A percentile compares a stretch with the other conserved stretches of the same genome.
Evolutionary conservation across 1,284 basidiomycete species (phyloP).

Genomic region (Ustilago nuda): DNA sequence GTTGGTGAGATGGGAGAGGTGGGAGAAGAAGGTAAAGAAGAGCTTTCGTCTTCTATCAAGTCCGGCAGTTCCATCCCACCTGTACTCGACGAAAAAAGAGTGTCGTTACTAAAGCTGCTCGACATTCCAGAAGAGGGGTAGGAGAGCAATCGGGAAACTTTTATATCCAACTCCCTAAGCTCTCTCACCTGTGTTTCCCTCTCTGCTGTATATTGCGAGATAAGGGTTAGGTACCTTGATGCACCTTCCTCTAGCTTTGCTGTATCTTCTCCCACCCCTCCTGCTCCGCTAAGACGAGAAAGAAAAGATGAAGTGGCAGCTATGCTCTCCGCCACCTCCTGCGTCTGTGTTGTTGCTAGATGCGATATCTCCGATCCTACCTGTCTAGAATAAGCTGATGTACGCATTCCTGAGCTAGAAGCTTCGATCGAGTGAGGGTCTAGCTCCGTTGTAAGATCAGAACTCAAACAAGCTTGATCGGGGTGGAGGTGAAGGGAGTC

Average conservation of each 20-base stretch:
- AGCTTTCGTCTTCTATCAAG: neutral
- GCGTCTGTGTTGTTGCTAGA: neutral
- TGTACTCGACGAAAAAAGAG: neutral
- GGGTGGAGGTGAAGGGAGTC: slow-evolving; percentile 7
- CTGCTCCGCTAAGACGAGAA: neutral
- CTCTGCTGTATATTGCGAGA: slow-evolving; percentile 27
- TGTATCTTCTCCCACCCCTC: slow-evolving; percentile 17
- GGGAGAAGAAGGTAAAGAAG: neutral
- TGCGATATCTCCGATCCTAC: neutral
- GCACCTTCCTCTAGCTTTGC: slow-evolving; percentile 24
- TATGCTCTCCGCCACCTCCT: slow-evolving; percentile 1
- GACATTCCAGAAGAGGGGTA: neutral
- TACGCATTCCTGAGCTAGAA: neutral
- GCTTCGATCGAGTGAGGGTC: neutral
- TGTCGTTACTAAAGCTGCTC: slow-evolving; percentile 1
- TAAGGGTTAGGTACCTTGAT: slow-evolving; percentile 19
- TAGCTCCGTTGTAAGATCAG: slow-evolving; percentile 12
- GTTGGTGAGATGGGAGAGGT: neutral
- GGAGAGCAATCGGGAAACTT: slow-evolving; percentile 1
- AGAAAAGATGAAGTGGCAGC: slow-evolving; percentile 16
- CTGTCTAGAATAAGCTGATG: neutral
- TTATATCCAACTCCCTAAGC: slow-evolving; percentile 38
- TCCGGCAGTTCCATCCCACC: neutral
- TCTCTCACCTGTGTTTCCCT: slow-evolving; percentile 51
- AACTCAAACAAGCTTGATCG: slow-evolving; percentile 12